Evolutionary conservation across 192 early-diverging fungal genomes (phyloP).

Genomic region (Chytriomyces sp.): DNA sequence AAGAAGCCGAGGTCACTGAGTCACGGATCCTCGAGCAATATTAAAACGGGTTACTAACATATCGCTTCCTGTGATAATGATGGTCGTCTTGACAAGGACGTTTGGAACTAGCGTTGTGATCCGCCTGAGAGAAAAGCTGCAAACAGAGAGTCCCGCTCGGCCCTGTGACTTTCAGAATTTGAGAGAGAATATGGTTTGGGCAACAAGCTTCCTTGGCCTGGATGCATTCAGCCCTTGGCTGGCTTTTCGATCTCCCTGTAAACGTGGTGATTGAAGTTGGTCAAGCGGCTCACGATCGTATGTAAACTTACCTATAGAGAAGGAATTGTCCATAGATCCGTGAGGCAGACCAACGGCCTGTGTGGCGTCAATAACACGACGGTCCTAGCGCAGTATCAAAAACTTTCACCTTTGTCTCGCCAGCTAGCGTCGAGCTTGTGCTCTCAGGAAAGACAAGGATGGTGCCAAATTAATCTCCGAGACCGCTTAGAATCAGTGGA

Average conservation of each 20-base stretch:
- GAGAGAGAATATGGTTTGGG: background rate
- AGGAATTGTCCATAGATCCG: constrained; percentile 15
- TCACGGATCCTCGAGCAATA: too few relatives aligned
- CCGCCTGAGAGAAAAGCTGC: background rate
- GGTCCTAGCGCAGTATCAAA: background rate
- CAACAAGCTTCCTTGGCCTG: background rate
- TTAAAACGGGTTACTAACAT: too few relatives aligned
- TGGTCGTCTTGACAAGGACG: too few relatives aligned
- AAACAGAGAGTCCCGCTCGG: background rate
- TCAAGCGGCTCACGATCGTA: background rate
- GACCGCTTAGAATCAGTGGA: background rate
- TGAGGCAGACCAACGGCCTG: background rate
- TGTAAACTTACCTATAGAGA: constrained; percentile 14
- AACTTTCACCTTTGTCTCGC: background rate
- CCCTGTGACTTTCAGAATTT: background rate
- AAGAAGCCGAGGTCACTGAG: too few relatives aligned
- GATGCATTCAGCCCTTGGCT: background rate
- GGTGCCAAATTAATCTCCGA: constrained; percentile 11
- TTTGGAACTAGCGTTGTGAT: background rate
- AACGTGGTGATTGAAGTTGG: background rate
- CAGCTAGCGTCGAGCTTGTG: constrained; percentile 5
- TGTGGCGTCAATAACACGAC: background rate
- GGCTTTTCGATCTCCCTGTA: background rate
- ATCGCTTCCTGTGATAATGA: too few relatives aligned
- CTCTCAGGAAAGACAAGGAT: constrained; percentile 25